A percentile compares a stretch with the other conserved stretches of the same genome.
Evolutionary conservation across 1,139 yeast genomes (phyloP).

Genomic region (Ogataea hybrid): DNA sequence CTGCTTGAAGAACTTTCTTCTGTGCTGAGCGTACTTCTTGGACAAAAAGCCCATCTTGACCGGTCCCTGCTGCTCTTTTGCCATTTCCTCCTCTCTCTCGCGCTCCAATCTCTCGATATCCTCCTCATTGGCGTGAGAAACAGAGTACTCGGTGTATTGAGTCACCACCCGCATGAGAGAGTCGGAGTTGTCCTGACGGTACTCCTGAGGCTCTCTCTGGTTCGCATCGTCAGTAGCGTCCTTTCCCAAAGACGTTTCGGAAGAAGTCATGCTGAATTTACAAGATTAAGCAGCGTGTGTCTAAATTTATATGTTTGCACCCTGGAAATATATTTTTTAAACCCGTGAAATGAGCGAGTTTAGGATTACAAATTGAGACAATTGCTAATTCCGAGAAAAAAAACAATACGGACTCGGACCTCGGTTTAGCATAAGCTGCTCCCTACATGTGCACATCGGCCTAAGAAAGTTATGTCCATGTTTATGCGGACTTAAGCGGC

Average conservation of each 20-base stretch:
- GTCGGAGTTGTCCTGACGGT: background rate
- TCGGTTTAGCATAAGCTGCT: too few species aligned
- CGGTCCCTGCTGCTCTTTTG: background rate
- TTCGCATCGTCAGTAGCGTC: too few species aligned
- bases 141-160: conserved; percentile 24
- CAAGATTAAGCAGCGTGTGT: background rate
- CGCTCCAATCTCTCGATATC: conserved; percentile 3
- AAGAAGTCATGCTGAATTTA: background rate
- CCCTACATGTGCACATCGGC: too few species aligned
- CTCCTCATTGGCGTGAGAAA: conserved; percentile 9
- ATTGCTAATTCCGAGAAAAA: too few species aligned
- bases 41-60: conserved; percentile 6
- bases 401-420: too few species aligned
- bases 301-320: too few species aligned
- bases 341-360: background rate
- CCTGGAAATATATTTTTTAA: background rate
- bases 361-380: background rate
- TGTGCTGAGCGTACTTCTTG: background rate
- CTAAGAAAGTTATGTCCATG: too few species aligned
- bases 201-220: background rate
- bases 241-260: too few species aligned
- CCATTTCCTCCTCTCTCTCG: conserved; percentile 2
- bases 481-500: too few species aligned
- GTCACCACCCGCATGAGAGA: conserved; percentile 25
- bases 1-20: conserved; percentile 13